Base-by-base conservation (phyloP, 768 basidiomycete species). In the Collybia sp. region DNA sequence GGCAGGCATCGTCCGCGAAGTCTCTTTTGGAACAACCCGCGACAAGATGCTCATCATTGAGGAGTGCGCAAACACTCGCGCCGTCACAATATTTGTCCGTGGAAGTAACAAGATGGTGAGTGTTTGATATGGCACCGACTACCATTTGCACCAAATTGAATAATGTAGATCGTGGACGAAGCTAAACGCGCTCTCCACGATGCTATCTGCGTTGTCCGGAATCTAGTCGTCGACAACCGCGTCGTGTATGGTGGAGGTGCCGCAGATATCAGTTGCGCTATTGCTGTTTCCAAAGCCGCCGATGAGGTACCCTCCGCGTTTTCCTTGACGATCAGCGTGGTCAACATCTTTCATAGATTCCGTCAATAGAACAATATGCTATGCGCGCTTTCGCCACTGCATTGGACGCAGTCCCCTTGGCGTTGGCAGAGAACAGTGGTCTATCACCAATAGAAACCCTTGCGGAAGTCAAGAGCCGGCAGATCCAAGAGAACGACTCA, bases 41-140 rank as follows among this genome's bases (percentile, higher is more conserved):
- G 96, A 99, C 68, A 97, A 97, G 75, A 99, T 99, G 96, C 82
- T 99, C 45, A 88, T 98, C 52, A 95, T 99, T 55, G 96, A 98
- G 65, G 94, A 98, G 59, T 98, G 95, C 57, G 95, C 96, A 13
- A 99, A 99, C 70, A 81, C 86, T 9, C 80, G 93, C 45, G 94
- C 95, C 31, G 95, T 98, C 37, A 98, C 96, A 6, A 85, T 98
- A 56, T 98, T 99, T 55, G 93, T 98, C 17, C 80, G 96, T 31
- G 96, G 96, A 16, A 91, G 88, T 60, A 99, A 99, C 72, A 99
- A 99, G 72, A 99, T 99, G 96, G 95, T 93, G 51, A 6, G 66
- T 42, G 8, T 18, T 4, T 13, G 36, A 38, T 36, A 16, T 34
- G 35, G 19, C 15, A 2, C 19, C 17, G 18, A 6, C 32, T 1